Evolutionary conservation across 495 filamentous ascomycete species (phyloP), one percentile per base, ranked within the genome.

Genomic region (Penicillium taxi): DNA sequence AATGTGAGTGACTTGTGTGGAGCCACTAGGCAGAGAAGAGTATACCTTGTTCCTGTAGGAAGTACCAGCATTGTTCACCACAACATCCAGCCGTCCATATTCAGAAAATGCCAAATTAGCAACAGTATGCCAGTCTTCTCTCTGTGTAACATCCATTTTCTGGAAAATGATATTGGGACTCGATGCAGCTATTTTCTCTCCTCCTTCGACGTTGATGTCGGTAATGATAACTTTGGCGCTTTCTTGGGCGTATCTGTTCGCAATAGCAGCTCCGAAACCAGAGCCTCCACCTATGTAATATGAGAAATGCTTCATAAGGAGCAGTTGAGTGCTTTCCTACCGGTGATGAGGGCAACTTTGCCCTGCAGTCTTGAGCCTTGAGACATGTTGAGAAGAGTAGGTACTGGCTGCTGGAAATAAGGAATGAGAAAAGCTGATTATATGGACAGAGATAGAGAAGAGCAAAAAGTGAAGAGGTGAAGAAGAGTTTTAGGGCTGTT

Each of bases 271-370:
- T 13, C 77, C 77, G 39, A 78, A 80, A 16, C 77, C 77, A 4
- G 69, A 74, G 5, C 70, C 74, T 14, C 66, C 66, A 12, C 76
- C 59, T 74, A 32, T 16, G 18, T 3, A 19, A 12, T 7, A 9
- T 18, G 13, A 5, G 8, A 31, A 18, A n/a, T n/a, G n/a, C n/a
- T n/a, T n/a, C n/a, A n/a, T n/a, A n/a, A n/a, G n/a, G n/a, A n/a
- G n/a, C 1, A 16, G 16, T 27, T 17, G 15, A n/a, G 6, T 17
- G 23, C 24, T 0, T 29, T 6, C 33, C 24, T 44, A 56, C 90
- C 90, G 13, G 91, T 98, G 52, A 98, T 75, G 45, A 98, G 79
- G 57, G 85, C 85, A 63, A 94, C 94, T 66, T 96, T 98, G 61
- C 85, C 88, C 32, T 78, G 69, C 14, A 98, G 71, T 44, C 62